Evolutionary conservation across 2,329 filamentous ascomycete genomes (phyloP).

Genomic region (Fusarium lateritium): DNA sequence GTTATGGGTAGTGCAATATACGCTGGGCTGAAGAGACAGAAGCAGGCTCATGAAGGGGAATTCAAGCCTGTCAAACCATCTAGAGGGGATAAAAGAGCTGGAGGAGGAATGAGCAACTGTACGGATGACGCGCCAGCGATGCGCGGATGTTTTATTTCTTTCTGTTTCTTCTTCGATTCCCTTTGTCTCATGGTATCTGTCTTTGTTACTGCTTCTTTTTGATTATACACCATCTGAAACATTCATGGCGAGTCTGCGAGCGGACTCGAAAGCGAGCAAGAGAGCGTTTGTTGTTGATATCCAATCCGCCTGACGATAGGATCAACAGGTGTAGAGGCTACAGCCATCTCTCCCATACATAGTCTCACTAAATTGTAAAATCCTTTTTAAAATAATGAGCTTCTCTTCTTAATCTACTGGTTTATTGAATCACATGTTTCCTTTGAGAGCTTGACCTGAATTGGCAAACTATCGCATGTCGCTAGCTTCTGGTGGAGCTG

Average conservation of each 20-base stretch:
- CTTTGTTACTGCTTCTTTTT: constrained; percentile 48
- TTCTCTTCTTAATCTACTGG: background rate
- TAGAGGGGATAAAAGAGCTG: constrained; percentile 26
- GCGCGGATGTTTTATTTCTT: constrained; percentile 39
- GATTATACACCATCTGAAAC: constrained; percentile 55
- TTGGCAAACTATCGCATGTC: constrained; percentile 24
- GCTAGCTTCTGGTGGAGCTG: constrained; percentile 27
- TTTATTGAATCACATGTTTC: constrained; percentile 22
- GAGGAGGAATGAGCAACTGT: constrained; percentile 27
- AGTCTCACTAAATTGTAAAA: constrained; percentile 55
- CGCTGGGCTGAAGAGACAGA: constrained; percentile 32
- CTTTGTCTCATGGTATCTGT: constrained; percentile 51
- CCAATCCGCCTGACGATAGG: constrained; percentile 41
- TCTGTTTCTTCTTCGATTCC: constrained; percentile 43
- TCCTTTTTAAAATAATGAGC: constrained; percentile 22
- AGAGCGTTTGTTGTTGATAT: constrained; percentile 51
- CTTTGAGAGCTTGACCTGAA: constrained; percentile 15
- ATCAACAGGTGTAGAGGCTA: constrained; percentile 49
- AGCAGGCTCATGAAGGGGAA: constrained; percentile 7
- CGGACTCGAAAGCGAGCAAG: constrained; percentile 51
- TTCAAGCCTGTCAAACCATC: constrained; percentile 22
- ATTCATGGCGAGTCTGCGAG: constrained; percentile 53
- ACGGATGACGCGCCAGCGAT: constrained; percentile 42
- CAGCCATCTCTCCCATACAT: constrained; percentile 51
- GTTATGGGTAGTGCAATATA: constrained; percentile 30